Base-by-base conservation (phyloP, 2,329 filamentous ascomycete genomes). In the Colletotrichum higginsianum region DNA sequence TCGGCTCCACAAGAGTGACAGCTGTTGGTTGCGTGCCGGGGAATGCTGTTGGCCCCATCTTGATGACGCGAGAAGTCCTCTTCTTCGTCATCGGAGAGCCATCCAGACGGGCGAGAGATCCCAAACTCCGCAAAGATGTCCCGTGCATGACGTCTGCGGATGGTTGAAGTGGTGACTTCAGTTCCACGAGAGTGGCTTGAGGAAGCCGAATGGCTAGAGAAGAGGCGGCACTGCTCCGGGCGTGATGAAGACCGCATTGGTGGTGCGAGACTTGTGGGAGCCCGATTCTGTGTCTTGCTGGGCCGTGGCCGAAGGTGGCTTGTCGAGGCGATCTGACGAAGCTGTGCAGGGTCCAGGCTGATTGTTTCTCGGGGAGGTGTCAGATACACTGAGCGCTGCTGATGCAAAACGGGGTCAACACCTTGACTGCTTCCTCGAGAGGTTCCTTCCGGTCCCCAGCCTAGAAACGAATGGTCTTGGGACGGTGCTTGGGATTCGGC, bases 1-100 rank as follows among this genome's bases (percentile, higher is more conserved):
- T 78, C 79, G 55, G 82, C 81, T 15, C 83, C 84, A 74, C 87
- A 90, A 12, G 86, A 78, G 74, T 89, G 88, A 71, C 88, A 90
- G 35, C 84, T 77, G 63, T 81, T 83, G 50, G 77, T 75, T 53
- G 73, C 76, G 68, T 74, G 72, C 70, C 67, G 75, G 66, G 75
- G 75, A 66, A 74, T 77, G 73, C 76, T 75, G 68, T 79, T 80
- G 55, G 71, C 68, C 8, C 80, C 80, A 76, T 81, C 80, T 71
- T 78, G 76, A 4, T 65, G 60, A n/a, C 61, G 72, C 63, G 63
- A 71, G 26, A 53, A 57, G 47, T 70, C 69, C 55, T 75, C 72
- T 38, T 76, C 74, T 72, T 80, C 80, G n/a, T 82, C 80, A 49
- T 86, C 83, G 63, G 84, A 84, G 53, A 85, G 79, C 85, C 84